Evolutionary conservation across 2,329 filamentous ascomycete genomes (phyloP), one percentile per base, ranked within the genome.

Genomic region (Trichoderma hamatum): DNA sequence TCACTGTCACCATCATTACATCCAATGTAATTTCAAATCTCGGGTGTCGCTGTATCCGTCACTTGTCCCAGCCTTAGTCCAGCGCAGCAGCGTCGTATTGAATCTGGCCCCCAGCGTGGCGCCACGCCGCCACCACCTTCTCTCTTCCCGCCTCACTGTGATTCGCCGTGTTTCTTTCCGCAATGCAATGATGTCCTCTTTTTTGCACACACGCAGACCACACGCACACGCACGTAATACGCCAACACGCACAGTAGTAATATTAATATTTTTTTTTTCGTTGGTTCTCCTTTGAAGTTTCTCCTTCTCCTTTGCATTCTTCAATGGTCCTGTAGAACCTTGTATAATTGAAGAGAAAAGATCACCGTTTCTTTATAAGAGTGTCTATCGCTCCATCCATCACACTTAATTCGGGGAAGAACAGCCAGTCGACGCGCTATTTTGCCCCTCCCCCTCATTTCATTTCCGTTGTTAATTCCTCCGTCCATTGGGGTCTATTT

Each of bases 381-480:
- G 39, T 7, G 39, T 19, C n/a, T 7, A 19, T 19, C n/a, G 39
- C 39, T 43, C 39, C 32, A 34, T 34, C 39, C 39, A 43, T 43
- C 11, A 21, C n/a, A 24, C 7, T 5, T 49, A 24, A 46, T 46
- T 46, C 1, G n/a, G 43, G 9, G 43, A 21, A 24, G 10, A 49
- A 24, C 46, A 49, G 16, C 21, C 19, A 39, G 39, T 4, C 7
- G 26, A 55, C 49, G 63, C 52, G 52, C 52, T 46, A 62, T 46
- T 62, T 64, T 54, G 49, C 58, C 66, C 66, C 66, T 63, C 66
- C 58, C 56, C 59, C 59, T 55, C 51, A 54, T 59, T 36, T 68
- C 32, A 39, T 39, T 36, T 36, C 30, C 6, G 19, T 43, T 43
- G 39, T 43, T 43, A n/a, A 43, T 43, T 43, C 39, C 39, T 43